Base-by-base conservation (phyloP, 1,284 basidiomycete genomes). In the Waitea zeae region DNA sequence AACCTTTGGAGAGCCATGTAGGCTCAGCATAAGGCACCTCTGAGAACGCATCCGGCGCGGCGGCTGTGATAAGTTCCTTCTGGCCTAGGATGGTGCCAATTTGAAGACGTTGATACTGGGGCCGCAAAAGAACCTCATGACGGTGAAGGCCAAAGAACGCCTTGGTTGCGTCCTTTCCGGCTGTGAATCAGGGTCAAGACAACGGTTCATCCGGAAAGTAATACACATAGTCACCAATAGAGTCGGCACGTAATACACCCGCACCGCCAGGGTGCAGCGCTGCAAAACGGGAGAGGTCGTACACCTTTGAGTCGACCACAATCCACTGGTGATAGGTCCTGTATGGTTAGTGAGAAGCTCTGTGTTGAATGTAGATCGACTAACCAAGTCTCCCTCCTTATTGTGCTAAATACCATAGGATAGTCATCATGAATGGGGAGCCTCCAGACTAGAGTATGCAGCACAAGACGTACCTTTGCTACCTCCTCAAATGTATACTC, bases 141-240 rank as follows among this genome's bases (percentile, higher is more conserved):
- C 88, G 67, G 52, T 96, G 90, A 35, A 96, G 67, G n/a, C 83
- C 78, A 44, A 83, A 96, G 67, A 96, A 96, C 1, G 68, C 68
- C 20, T 87, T 63, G 2, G 90, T 93, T 0, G 87, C 84, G 45
- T 96, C 90, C 49, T 84, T 67, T 4, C 76, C 76, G 20, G 73
- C 74, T 19, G 29, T 30, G 18, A 14, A 27, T 17, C 4, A 17
- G 9, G 12, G 9, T 13, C 12, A 4, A 12, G 13, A 11, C 17
- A 14, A 35, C 28, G 19, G 27, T 3, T 33, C 6, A 14, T 13
- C 15, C 13, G 29, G 11, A 9, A 17, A 15, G 26, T 12, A 35
- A 12, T 12, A 34, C 53, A 36, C 41, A 62, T 63, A 62, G 30
- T 66, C 48, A 31, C 44, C 34, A 20, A 53, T 42, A 1, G 54